phyloP scores from a whole-genome alignment of 345 rosid genomes.

The Brassica incana region DNA sequence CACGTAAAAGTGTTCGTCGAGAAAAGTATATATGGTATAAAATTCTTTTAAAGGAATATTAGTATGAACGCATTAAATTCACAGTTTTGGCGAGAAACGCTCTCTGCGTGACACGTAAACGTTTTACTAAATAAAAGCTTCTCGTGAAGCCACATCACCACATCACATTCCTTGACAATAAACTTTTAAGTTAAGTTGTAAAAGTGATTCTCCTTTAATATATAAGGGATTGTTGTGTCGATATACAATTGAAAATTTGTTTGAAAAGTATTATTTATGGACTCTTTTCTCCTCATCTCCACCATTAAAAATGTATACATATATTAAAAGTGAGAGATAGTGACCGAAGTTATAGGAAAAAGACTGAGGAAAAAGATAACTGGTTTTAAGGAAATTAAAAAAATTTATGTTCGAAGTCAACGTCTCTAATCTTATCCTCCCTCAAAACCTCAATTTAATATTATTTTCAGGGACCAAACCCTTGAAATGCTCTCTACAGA shows the following conservation, averaged over 20 bases:
- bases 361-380: background rate
- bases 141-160: too few species aligned
- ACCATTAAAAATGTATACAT: background rate
- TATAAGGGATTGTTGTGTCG: too few species aligned
- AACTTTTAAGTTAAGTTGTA: too few species aligned
- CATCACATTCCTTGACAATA: too few species aligned
- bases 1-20: too few species aligned
- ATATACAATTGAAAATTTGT: slow-evolving; percentile 9
- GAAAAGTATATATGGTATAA: too few species aligned
- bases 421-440: background rate
- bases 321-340: slow-evolving; percentile 15
- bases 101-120: too few species aligned
- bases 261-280: background rate
- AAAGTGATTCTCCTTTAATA: too few species aligned
- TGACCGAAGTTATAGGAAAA: slow-evolving; percentile 20
- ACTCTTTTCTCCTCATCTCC: slow-evolving; percentile 6
- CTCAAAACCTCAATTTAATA: background rate
- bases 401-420: slow-evolving; percentile 16
- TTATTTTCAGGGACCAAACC: background rate
- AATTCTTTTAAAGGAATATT: too few species aligned
- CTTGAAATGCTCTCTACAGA: background rate
- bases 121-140: too few species aligned
- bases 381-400: background rate
- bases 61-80: too few species aligned
- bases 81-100: too few species aligned